Base-by-base conservation (phyloP, 2,329 filamentous ascomycete species). In the Pseudocercospora ulei region DNA sequence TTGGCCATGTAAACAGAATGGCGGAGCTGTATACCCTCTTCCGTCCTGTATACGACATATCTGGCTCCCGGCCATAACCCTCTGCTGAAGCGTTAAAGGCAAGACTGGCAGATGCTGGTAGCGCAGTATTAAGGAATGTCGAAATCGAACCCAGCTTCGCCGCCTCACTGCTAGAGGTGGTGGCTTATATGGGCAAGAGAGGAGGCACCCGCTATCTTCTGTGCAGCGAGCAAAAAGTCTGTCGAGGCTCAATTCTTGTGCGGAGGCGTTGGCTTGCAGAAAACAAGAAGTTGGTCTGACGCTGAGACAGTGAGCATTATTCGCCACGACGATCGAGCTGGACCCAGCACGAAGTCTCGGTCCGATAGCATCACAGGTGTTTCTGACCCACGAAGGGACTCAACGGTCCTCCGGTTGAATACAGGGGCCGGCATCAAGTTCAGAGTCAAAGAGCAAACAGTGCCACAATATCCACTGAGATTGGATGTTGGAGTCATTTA, bases 91-190 rank as follows among this genome's bases (percentile, higher is more conserved):
- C 43, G 16, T 36, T 36, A 5, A 40, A 34, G 14, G 33, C 43
- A 9, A 40, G 35, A 17, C 34, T 43, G 14, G 41, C 44, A n/a
- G 41, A 45, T 22, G 34, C 49, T 13, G 44, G 35, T 25, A 44
- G 38, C 5, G 34, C 66, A 5, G 72, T 79, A 1, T 70, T 65
- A 8, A 72, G 81, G 42, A 72, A 71, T 5, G 57, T 88, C 26
- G 66, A 68, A 29, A 65, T 90, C 1, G 82, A 87, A 48, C 71
- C 71, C 1, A 71, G 75, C 45, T 82, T 86, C 60, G 63, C 76
- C 11, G 87, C 88, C 56, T 76, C 78, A 1, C 82, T 90, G 60
- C 68, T 90, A 7, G 80, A 79, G 55, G 72, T 75, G 3, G 67
- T 75, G 14, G 73, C 73, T 5, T 82, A 78, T 53, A 61, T 92